Percentiles rank a stretch among this genome's conserved stretches.
Evolutionary conservation across 352 stramenopile species (phyloP).

Genomic region (Pythium brassicae): DNA sequence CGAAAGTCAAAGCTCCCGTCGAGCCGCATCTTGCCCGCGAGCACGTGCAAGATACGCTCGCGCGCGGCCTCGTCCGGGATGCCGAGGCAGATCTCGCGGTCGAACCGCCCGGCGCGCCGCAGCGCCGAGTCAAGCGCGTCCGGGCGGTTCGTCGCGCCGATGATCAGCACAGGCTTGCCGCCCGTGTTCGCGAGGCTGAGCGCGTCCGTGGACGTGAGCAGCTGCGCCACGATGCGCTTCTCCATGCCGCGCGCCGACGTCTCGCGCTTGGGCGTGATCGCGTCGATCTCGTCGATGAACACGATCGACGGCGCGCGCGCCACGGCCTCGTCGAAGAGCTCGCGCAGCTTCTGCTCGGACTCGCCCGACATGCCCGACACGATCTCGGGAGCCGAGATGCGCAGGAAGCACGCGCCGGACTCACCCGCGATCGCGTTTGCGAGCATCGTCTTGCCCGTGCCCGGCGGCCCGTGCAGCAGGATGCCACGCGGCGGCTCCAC

Average conservation of each 20-base stretch:
- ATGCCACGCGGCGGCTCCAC: constrained; percentile 91
- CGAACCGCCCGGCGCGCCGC: constrained; percentile 95
- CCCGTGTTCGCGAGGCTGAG: constrained; percentile 87
- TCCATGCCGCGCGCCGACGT: constrained; percentile 93
- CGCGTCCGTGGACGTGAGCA: constrained; percentile 92
- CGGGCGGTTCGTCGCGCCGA: constrained; percentile 96
- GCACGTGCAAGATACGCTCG: constrained; percentile 92
- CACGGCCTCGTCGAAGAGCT: constrained; percentile 95
- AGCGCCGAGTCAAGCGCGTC: constrained; percentile 97
- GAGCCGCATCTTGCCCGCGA: constrained; percentile 94
- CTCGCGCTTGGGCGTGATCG: constrained; percentile 94
- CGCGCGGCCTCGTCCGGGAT: constrained; percentile 95
- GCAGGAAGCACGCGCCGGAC: constrained; percentile 87
- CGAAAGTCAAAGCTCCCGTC: constrained; percentile 93
- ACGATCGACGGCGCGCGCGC: constrained; percentile 94
- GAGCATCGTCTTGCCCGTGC: constrained; percentile 94
- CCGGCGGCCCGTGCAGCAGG: constrained; percentile 89
- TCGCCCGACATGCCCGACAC: constrained; percentile 93
- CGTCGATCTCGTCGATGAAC: constrained; percentile 98
- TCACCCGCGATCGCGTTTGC: constrained; percentile 92
- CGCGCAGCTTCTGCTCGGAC: constrained; percentile 83
- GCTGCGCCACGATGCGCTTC: constrained; percentile 96
- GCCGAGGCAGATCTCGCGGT: constrained; percentile 97
- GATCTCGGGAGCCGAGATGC: constrained; percentile 88
- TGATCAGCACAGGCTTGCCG: constrained; percentile 93